These are phyloP conservation scores for Ambrosia hybrid DNA, from an alignment of 140 eudicot genomes.

Conservation along the genomic window DNA sequence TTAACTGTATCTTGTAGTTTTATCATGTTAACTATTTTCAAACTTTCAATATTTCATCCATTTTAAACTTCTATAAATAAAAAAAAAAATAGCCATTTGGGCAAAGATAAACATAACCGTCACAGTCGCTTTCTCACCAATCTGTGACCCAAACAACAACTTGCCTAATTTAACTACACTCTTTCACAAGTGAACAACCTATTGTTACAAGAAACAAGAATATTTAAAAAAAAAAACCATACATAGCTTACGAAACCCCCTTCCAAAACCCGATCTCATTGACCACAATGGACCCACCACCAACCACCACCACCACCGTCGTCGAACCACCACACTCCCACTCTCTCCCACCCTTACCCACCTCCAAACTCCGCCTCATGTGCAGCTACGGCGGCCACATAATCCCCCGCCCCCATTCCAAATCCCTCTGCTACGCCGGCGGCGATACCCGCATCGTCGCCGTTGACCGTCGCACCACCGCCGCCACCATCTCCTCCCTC, in stretches of 20 bases:
- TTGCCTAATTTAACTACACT: conserved; percentile 17
- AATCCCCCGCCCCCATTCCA: conserved; percentile 73
- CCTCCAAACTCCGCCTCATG: conserved; percentile 75
- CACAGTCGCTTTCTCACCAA: no score
- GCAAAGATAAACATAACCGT: no score
- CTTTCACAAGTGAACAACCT: not conserved
- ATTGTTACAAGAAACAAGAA: no score
- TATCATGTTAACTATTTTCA: no score
- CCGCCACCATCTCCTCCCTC: conserved; percentile 45
- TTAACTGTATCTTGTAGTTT: no score
- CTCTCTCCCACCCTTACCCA: conserved; percentile 47
- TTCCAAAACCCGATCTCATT: conserved; percentile 26
- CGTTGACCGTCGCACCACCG: conserved; percentile 79
- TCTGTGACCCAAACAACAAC: not conserved
- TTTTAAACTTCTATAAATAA: no score
- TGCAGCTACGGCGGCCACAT: conserved; percentile 89
- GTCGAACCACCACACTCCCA: conserved; percentile 23
- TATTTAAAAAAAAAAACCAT: conserved; percentile 19
- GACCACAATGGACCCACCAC: conserved; percentile 44
- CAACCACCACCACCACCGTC: conserved; percentile 34
- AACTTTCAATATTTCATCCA: no score
- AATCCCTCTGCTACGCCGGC: conserved; percentile 70
- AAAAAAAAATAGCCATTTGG: no score
- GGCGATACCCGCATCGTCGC: conserved; percentile 91
- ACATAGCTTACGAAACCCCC: conserved; percentile 25